Evolutionary conservation across 1,139 yeast species (phyloP), one percentile per base, ranked within the genome.

Genomic region (Taphrina flavorubra): DNA sequence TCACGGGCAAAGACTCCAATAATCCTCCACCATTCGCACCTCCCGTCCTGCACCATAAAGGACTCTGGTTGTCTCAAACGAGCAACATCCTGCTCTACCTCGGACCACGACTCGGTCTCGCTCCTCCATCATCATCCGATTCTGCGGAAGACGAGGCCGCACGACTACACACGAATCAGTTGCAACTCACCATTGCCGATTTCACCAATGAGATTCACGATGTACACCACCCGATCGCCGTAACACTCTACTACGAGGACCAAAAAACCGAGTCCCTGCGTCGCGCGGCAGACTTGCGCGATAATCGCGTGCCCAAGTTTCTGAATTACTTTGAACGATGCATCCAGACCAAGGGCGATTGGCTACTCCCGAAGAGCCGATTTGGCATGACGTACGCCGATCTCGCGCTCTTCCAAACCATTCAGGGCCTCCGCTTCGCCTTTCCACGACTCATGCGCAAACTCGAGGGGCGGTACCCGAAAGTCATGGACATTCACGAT

Each of bases 211-310:
- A 65, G 18, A 55, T 59, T 16, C 68, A 65, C 44, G 68, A 65
- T 39, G 44, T 51, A 16, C 68, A 65, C 36, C 68, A 65, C 34
- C 64, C 68, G 18, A 57, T 65, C 34, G 63, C 63, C 58, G 58
- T 65, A 16, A 13, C 37, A 11, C 20, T 44, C 34, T 57, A 57
- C 42, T 65, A 65, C 51, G 68, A 57, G 16, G 68, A 65, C 10
- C 68, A 65, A 42, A 46, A 49, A 31, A 20, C 36, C 13, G 63
- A 57, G 18, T 51, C 68, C 6, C 51, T 57, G 8, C 40, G 39
- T 20, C 64, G 68, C 20, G 63, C 68, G 8, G 31, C 36, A 11
- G 68, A 57, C 51, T 47, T 65, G 37, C 37, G 58, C 18, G 53
- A 39, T 20, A 47, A 47, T 10, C 16, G 68, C 11, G 18, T 65